These are phyloP conservation scores for Arthrobotrys entomopaga DNA, from an alignment of 2,329 filamentous ascomycete genomes.

Conservation along the genomic window DNA sequence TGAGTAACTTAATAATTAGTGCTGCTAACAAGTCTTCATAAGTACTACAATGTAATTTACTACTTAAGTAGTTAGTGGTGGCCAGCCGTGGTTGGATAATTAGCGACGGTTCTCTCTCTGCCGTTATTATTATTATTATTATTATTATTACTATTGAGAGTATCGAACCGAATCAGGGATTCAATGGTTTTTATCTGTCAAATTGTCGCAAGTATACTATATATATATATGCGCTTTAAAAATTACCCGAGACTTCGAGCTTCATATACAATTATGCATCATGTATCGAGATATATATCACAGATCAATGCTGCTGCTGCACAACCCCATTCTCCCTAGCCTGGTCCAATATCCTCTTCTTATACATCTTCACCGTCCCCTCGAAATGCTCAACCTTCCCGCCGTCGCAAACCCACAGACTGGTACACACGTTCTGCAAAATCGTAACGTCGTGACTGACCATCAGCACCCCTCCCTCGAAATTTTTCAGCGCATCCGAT, in stretches of 20 bases:
- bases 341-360: conserved; percentile 92
- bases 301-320: conserved; percentile 66
- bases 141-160: no score
- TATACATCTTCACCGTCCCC: conserved; percentile 90
- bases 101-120: no score
- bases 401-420: conserved; percentile 94
- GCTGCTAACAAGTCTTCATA: no score
- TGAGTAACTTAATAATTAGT: no score
- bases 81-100: no score
- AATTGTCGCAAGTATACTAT: no score
- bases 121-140: no score
- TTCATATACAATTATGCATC: neutral
- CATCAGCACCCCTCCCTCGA: conserved; percentile 96
- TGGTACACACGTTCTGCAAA: conserved; percentile 94
- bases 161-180: no score
- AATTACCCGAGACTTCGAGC: neutral
- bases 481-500: conserved; percentile 81
- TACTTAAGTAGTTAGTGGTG: no score
- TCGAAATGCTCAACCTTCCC: conserved; percentile 96
- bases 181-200: no score
- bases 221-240: no score
- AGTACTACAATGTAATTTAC: no score
- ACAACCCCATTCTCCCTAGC: conserved; percentile 89
- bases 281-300: neutral
- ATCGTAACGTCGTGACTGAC: conserved; percentile 99